Evolutionary conservation across 768 basidiomycete species (phyloP), one percentile per base, ranked within the genome.

Genomic region (Bullera alba): DNA sequence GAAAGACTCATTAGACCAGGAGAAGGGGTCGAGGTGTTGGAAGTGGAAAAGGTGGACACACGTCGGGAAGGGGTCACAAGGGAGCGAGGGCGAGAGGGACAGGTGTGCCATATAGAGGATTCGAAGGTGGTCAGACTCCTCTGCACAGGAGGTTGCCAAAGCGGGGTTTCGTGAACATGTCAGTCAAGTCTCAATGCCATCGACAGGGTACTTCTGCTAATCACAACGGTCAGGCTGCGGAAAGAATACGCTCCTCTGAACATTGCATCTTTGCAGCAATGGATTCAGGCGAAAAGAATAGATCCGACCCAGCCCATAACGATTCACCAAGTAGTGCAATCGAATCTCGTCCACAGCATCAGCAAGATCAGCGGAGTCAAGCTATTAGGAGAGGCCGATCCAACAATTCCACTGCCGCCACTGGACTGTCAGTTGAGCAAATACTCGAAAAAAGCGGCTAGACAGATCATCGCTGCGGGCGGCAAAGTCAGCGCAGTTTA

Each of bases 111-210:
- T 80, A 79, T 60, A 78, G 81, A 23, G 84, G 87, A 5, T 99
- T 96, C 57, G 95, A 96, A 73, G 95, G 95, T 68, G 95, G 95
- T 56, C 93, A 96, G 72, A 96, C 93, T 4, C 87, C 93, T 14
- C 82, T 97, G 47, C 84, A 86, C 4, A 83, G 88, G 56, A 76
- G 83, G 37, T 86, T 92, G 67, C 95, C 95, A 4, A 99, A 99
- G 77, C 80, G 82, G 41, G 95, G 95, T 39, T 97, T 97, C 72
- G 80, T 84, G 51, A 97, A 95, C 74, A 81, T 81, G 93, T 95
- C 61, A 64, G 87, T 79, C 22, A 23, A 42, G 28, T 22, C 42
- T n/a, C n/a, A n/a, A n/a, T n/a, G n/a, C n/a, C n/a, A n/a, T n/a
- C n/a, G n/a, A n/a, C n/a, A n/a, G n/a, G n/a, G n/a, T n/a, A n/a